Conservation (phyloP, 1,284 basidiomycete genomes). For the Cystobasidiaceae sp. region DNA sequence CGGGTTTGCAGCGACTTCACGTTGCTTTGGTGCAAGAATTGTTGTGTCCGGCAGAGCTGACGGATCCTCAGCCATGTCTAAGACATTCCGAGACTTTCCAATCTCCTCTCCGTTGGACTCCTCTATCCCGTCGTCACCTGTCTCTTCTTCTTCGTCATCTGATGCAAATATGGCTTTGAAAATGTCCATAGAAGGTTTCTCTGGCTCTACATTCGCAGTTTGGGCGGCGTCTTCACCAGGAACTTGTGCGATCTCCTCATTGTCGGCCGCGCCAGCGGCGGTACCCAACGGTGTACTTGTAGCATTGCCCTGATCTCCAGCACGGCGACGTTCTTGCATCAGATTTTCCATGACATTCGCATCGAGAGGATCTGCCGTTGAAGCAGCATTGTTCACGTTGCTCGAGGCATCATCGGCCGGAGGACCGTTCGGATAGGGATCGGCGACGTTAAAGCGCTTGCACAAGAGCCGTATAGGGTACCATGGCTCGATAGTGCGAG, state of each 20-base stretch:
- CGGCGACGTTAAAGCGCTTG: slow-evolving; percentile 88
- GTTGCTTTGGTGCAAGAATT: not conserved
- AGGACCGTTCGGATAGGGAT: slow-evolving; percentile 60
- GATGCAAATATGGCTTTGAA: slow-evolving; percentile 64
- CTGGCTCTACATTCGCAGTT: slow-evolving; percentile 64
- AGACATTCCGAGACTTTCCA: not conserved
- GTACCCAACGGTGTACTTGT: not conserved
- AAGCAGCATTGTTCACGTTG: slow-evolving; percentile 19
- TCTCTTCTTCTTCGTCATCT: slow-evolving; percentile 46
- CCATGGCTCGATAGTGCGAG: slow-evolving; percentile 68
- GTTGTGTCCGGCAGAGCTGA: slow-evolving; percentile 18
- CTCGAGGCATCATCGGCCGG: slow-evolving; percentile 28
- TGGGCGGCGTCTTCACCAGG: not conserved
- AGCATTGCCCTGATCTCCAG: too few species aligned
- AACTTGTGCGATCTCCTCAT: not conserved
- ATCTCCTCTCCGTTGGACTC: not conserved
- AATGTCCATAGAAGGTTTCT: slow-evolving; percentile 79
- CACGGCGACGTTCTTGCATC: slow-evolving; percentile 27
- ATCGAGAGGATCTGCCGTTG: slow-evolving; percentile 32
- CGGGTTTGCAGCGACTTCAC: not conserved
- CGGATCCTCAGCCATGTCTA: slow-evolving; percentile 14
- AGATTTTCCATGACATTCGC: slow-evolving; percentile 36
- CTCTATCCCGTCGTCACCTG: slow-evolving; percentile 36
- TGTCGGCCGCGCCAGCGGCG: not conserved
- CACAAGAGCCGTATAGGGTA: slow-evolving; percentile 76